Base-by-base conservation (phyloP, 139 green algal genomes). In the Parachlorella kessleri region DNA sequence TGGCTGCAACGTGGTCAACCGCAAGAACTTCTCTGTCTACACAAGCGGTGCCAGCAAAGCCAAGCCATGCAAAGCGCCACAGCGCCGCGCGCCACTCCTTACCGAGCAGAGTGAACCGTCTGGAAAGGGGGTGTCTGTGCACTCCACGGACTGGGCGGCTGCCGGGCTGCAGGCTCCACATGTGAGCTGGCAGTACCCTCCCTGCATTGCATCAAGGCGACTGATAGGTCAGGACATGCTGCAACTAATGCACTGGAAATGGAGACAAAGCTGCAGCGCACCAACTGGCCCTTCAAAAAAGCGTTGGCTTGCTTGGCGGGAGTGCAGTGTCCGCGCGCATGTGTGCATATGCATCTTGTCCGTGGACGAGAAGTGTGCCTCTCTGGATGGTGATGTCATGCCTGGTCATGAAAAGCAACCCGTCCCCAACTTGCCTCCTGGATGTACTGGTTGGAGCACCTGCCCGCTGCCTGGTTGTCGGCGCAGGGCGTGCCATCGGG, bases 111-210 rank as follows among this genome's bases (percentile, higher is more conserved):
- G 55, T 33, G 71, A 65, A 21, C 75, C 75, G 8, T 80, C 75
- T 24, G 64, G 75, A 6, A 64, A 73, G 75, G 75, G 40, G n/a
- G 73, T 4, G 9, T 80, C 75, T 3, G 32, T 36, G 65, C 75
- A 80, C 3, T 33, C 36, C 75, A 66, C 23, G 3, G 40, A 32
- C 66, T 73, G 32, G 59, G 53, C 41, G 0, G 64, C 65, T 4
- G 33, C 65, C 4, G 32, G 41, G 63, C 30, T 28, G 66, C 77
- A 87, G 33, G 18, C 32, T 40, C 77, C 78, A 66, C 77, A 87
- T 33, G 42, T 73, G 55, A 30, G 6, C 26, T 40, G 48, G 68
- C 77, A 87, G 73, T 82, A 84, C 37, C 55, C 75, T 21, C 75
- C 75, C 40, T 37, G 30, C n/a, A 67, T 30, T 66, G 84, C 75